Base-by-base conservation (phyloP, 352 stramenopile genomes). In the Phytophthora capsici region DNA sequence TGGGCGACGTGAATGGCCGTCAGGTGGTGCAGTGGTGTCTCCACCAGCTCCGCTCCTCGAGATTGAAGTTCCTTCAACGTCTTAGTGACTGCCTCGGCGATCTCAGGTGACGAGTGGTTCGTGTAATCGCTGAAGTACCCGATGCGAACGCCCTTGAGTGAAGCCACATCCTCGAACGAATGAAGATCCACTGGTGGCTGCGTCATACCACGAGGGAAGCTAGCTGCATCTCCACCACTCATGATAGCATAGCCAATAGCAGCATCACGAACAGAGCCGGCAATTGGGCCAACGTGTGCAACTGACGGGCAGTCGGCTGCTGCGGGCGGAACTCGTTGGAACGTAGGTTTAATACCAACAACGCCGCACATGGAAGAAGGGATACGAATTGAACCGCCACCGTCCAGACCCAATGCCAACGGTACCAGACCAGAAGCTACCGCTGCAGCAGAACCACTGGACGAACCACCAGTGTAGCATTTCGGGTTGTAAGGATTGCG, bases 391-490 rank as follows among this genome's bases (percentile, higher is more conserved):
- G 87, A 97, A 9, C 93, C 94, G 9, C 92, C 93, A 28, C 87
- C 91, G 70, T 98, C 94, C 13, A 88, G 66, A 9, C 89, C 94
- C 8, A 98, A 59, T 0, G 90, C 88, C 2, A 98, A 58, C 2
- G 91, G 92, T 26, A 97, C 85, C n/a, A 98, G 57, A 17, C 93
- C 94, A 9, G 88, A 82, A 2, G 92, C 64, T 13, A 98, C 91
- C 1, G 90, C 91, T 9, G 84, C 92, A 19, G 93, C 91, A 12
- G 85, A 96, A 14, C 93, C 94, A 64, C 87, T 95, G 3, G 89
- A 97, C 2, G 89, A 97, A n/a, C 94, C 94, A 58, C 93, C 94
- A 32, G 88, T 85, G 71, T 96, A 96, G 57, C 90, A 80, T 34
- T 83, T 71, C 0, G 74, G 70, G 63, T 96, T 90, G 66, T 97